These are phyloP conservation scores for Butyriboletus appendiculatus DNA, from an alignment of 1,284 basidiomycete genomes.

Conservation along the genomic window DNA sequence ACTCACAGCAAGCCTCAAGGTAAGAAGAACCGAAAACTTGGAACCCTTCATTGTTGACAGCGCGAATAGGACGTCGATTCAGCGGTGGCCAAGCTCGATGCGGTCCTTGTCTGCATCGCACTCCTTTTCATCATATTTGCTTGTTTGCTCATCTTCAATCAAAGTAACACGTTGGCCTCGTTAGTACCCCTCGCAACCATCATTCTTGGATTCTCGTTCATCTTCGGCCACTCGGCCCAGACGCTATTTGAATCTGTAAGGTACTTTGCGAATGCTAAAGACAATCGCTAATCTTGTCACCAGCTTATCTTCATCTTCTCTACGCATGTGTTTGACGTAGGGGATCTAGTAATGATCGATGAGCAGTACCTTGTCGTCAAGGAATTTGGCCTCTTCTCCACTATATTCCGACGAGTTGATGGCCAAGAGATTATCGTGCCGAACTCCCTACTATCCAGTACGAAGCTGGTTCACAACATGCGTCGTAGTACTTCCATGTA, in stretches of 20 bases:
- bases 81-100: slow-evolving; percentile 76
- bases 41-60: slow-evolving; percentile 1
- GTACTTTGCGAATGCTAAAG: slow-evolving; percentile 5
- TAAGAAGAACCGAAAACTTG: slow-evolving; percentile 23
- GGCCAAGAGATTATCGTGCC: slow-evolving; percentile 82
- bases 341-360: slow-evolving; percentile 79
- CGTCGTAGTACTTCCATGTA: slow-evolving; percentile 76
- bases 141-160: slow-evolving; percentile 80
- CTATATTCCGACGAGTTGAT: slow-evolving; percentile 76
- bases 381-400: slow-evolving; percentile 83
- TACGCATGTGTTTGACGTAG: slow-evolving; percentile 78
- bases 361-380: slow-evolving; percentile 48
- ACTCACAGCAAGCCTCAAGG: slow-evolving; percentile 71
- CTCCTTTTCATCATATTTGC: slow-evolving; percentile 69
- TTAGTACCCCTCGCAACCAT: slow-evolving; percentile 82
- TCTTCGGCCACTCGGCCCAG: slow-evolving; percentile 83
- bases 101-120: slow-evolving; percentile 64
- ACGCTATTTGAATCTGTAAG: slow-evolving; percentile 78
- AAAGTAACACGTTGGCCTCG: slow-evolving; percentile 67
- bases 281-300: not conserved
- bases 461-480: slow-evolving; percentile 79
- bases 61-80: slow-evolving; percentile 59
- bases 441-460: slow-evolving; percentile 71
- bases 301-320: slow-evolving; percentile 84
- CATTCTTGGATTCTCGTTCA: slow-evolving; percentile 78